phyloP scores from a whole-genome alignment of 208 protist species.

The Trypanosoma lewisi region DNA sequence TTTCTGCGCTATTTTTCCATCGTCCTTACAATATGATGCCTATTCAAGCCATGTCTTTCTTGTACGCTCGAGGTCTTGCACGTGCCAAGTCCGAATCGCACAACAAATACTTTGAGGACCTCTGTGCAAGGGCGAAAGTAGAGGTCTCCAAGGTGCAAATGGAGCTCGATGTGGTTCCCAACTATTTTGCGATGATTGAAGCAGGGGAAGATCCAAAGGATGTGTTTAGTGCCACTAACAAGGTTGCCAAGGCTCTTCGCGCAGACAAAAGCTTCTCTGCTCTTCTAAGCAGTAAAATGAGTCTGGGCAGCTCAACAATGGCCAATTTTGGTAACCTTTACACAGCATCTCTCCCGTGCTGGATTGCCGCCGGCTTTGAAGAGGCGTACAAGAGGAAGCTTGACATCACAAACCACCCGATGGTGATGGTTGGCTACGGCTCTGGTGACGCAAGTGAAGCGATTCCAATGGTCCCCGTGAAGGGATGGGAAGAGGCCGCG shows the following conservation, averaged over 20 bases:
- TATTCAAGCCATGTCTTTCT: constrained; percentile 88
- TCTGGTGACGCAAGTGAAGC: constrained; percentile 84
- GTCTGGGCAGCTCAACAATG: constrained; percentile 81
- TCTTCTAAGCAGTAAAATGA: constrained; percentile 85
- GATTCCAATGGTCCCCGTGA: constrained; percentile 85
- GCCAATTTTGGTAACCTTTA: constrained; percentile 90
- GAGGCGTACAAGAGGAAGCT: constrained; percentile 79
- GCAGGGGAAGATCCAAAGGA: constrained; percentile 64
- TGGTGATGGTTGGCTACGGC: constrained; percentile 90
- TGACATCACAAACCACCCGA: constrained; percentile 80
- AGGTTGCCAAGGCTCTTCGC: constrained; percentile 79
- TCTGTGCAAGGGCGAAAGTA: constrained; percentile 67
- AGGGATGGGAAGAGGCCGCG: constrained; percentile 77
- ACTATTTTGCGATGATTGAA: constrained; percentile 84
- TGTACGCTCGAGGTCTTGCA: constrained; percentile 82
- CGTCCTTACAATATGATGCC: constrained; percentile 93
- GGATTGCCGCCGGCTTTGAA: constrained; percentile 86
- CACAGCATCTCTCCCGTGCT: constrained; percentile 89
- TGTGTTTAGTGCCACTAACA: constrained; percentile 68
- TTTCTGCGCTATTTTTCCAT: constrained; percentile 89
- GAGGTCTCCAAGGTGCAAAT: constrained; percentile 41
- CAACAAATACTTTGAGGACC: constrained; percentile 55
- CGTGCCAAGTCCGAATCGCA: constrained; percentile 67
- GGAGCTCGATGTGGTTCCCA: constrained; percentile 64
- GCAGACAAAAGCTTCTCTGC: constrained; percentile 76